These are phyloP conservation scores for Phycomyces blakesleeanus DNA, from an alignment of 192 early-diverging fungal genomes.

Conservation along the genomic window DNA sequence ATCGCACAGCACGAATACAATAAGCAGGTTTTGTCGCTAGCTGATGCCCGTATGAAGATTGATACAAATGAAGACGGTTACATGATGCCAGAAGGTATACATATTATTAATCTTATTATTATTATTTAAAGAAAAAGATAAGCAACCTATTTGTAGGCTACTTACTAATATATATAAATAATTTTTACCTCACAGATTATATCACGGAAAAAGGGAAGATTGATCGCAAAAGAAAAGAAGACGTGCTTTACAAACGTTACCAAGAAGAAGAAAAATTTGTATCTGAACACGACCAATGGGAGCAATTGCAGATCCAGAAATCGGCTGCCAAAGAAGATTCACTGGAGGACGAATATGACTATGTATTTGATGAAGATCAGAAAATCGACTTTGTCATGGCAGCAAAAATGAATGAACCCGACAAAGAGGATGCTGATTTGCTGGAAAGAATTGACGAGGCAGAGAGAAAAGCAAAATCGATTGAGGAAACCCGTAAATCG, in stretches of 20 bases:
- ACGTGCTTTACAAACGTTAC: conserved; percentile 84
- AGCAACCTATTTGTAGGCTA: too few species aligned
- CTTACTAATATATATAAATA: too few species aligned
- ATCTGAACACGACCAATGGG: conserved; percentile 93
- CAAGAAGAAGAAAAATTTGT: conserved; percentile 76
- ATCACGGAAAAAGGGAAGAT: conserved; percentile 98
- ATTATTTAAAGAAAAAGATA: too few species aligned
- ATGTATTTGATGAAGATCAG: conserved; percentile 85
- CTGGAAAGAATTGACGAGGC: conserved; percentile 53
- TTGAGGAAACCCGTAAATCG: conserved; percentile 77
- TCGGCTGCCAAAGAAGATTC: conserved; percentile 50
- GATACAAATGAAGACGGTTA: conserved; percentile 82
- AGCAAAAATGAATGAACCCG: conserved; percentile 53
- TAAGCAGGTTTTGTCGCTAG: conserved; percentile 76
- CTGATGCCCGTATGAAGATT: conserved; percentile 79
- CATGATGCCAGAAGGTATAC: conserved; percentile 71
- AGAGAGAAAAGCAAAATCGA: conserved; percentile 62
- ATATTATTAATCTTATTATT: too few species aligned
- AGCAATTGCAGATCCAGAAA: conserved; percentile 75
- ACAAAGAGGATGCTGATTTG: conserved; percentile 52
- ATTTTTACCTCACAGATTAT: too few species aligned
- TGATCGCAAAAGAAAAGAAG: conserved; percentile 90
- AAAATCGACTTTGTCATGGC: conserved; percentile 89
- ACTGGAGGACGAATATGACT: conserved; percentile 81
- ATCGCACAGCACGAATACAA: conserved; percentile 75